Base-by-base conservation (phyloP, 1,139 yeast genomes). In the Yamadazyma conglobata region DNA sequence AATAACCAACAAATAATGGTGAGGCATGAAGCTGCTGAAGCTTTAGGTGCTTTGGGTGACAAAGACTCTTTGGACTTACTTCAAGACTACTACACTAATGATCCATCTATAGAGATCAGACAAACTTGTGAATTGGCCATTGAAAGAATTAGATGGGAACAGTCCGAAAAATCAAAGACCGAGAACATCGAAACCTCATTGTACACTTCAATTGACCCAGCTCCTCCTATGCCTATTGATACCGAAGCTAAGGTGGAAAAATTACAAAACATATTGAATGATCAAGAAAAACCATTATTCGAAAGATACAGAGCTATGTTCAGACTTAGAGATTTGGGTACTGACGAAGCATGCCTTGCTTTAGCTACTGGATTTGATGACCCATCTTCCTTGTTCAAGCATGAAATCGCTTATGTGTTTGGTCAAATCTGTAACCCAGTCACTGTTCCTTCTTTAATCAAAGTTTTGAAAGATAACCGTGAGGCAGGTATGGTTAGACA, bases 401-500 rank as follows among this genome's bases (percentile, higher is more conserved):
- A 93, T 60, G 98, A 93, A 64, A 87, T 93, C 46, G 98, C 98
- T 18, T 93, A 91, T 53, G 97, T 93, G 13, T 89, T 91, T 55
- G 99, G 99, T 28, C 99, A 93, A 64, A 71, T 93, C 54, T 86
- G 95, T 56, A 88, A 86, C 58, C 96, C 97, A 11, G 88, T 81
- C 19, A 81, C 95, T 22, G 95, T 91, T 22, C 96, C 96, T 27
- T 70, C 93, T 15, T 73, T 93, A 46, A 73, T 87, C 40, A 79
- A 84, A 58, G 89, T 91, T 6, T 73, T 93, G 48, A 77, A 78
- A 46, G 78, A 86, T 56, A 76, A 71, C 35, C 54, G 61, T 11
- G 96, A 93, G 64, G 97, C 94, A 27, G 95, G 94, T 38, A 93
- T 93, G 98, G 98, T 93, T 20, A 82, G 99, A 64, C 99, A 93